phyloP scores from a whole-genome alignment of 345 rosid genomes.

The Hibiscus syriacus region DNA sequence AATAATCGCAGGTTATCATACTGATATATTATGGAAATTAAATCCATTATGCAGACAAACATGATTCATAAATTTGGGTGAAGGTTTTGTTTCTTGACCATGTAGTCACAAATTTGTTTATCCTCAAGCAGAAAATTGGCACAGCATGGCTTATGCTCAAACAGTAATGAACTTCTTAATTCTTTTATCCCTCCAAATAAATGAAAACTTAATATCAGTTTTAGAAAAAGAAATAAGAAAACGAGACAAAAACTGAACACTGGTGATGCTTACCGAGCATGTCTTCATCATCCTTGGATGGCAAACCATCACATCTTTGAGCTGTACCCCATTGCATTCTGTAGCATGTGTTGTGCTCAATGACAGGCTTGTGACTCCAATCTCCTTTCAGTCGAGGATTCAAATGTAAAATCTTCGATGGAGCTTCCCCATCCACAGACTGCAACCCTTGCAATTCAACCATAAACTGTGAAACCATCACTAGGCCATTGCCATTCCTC shows the following conservation, averaged over 20 bases:
- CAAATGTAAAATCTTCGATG: conserved; percentile 88
- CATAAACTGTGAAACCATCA: conserved; percentile 87
- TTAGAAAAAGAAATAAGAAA: background rate
- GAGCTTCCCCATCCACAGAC: conserved; percentile 90
- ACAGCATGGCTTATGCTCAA: background rate
- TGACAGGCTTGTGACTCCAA: conserved; percentile 78
- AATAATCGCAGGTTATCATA: background rate
- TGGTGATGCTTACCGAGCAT: conserved; percentile 46
- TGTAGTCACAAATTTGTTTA: background rate
- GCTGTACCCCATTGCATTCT: conserved; percentile 99
- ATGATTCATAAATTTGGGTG: background rate
- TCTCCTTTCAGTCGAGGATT: conserved; percentile 94
- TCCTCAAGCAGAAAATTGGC: background rate
- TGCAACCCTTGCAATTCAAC: conserved; percentile 91
- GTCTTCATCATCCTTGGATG: conserved; percentile 70
- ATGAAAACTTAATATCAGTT: background rate
- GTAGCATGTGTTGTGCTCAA: conserved; percentile 97
- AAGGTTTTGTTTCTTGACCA: background rate
- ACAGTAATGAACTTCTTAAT: background rate
- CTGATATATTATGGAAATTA: background rate
- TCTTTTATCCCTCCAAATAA: background rate
- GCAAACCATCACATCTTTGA: conserved; percentile 89
- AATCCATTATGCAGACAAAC: background rate
- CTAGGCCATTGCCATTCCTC: conserved; percentile 45
- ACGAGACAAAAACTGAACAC: background rate